Evolutionary conservation across 2,329 filamentous ascomycete species (phyloP).

Genomic region (Beauveria rudraprayagi): DNA sequence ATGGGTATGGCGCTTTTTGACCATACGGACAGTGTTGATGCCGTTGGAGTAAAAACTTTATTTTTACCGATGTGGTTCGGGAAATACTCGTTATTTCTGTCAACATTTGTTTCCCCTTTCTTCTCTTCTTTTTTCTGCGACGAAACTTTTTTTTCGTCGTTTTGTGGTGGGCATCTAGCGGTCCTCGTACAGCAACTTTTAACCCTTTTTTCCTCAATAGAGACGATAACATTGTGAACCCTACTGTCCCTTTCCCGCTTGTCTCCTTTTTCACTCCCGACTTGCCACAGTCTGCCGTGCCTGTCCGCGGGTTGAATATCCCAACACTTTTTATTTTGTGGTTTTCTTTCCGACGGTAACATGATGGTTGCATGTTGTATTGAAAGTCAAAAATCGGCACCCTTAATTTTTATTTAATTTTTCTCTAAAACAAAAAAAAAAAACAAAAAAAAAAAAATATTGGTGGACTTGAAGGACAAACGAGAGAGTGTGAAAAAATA

Average conservation of each 20-base stretch:
- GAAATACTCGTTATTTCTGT: slow-evolving; percentile 1
- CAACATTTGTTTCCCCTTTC: not conserved
- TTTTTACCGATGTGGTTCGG: slow-evolving; percentile 3
- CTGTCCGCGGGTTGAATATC: no score
- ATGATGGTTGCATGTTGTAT: not conserved
- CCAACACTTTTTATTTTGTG: not conserved
- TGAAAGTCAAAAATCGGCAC: no score
- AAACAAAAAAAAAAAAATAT: no score
- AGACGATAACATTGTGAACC: no score
- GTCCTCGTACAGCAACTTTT: not conserved
- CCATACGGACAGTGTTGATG: slow-evolving; percentile 16
- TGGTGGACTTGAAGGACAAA: not conserved
- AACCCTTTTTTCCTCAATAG: not conserved
- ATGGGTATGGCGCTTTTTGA: slow-evolving; percentile 18
- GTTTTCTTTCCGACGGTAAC: not conserved
- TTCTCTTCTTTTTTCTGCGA: not conserved
- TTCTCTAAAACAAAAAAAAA: no score
- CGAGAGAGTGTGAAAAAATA: not conserved
- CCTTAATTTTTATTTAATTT: no score
- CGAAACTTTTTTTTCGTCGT: not conserved
- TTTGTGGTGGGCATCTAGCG: slow-evolving; percentile 10
- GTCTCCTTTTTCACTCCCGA: not conserved
- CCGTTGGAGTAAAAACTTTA: slow-evolving; percentile 14
- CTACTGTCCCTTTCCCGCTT: not conserved
- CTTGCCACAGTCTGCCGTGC: no score